phyloP scores from a whole-genome alignment of 2,329 filamentous ascomycete species.

The Ascochyta fabae region DNA sequence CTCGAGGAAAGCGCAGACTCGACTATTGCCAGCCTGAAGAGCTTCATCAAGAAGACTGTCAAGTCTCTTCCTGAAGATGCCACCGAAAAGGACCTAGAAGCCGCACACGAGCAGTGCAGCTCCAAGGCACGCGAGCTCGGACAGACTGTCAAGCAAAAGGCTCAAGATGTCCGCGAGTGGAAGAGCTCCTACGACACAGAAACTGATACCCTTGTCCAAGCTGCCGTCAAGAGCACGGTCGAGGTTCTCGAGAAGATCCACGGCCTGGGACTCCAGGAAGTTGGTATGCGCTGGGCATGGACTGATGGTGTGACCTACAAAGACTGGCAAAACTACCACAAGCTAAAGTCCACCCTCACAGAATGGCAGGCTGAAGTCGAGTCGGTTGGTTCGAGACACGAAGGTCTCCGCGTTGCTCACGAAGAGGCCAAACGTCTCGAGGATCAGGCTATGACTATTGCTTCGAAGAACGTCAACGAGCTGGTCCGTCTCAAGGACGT shows the following conservation, averaged over 20 bases:
- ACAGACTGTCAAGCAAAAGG: conserved; percentile 74
- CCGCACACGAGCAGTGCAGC: conserved; percentile 60
- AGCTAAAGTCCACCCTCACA: conserved; percentile 80
- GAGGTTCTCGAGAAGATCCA: conserved; percentile 82
- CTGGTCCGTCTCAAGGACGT: conserved; percentile 82
- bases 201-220: conserved; percentile 70
- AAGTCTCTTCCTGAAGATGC: conserved; percentile 64
- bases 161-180: conserved; percentile 79
- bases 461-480: conserved; percentile 80
- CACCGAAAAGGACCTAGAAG: conserved; percentile 58
- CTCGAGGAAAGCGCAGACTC: conserved; percentile 71
- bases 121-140: conserved; percentile 70
- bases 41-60: conserved; percentile 65
- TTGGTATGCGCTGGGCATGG: conserved; percentile 93
- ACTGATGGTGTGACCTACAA: conserved; percentile 95
- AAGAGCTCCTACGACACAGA: conserved; percentile 73
- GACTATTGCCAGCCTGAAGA: conserved; percentile 71
- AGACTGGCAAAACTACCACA: conserved; percentile 95
- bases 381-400: conserved; percentile 75
- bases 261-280: conserved; percentile 84
- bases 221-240: conserved; percentile 80
- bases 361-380: conserved; percentile 86
- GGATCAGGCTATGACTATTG: conserved; percentile 78
- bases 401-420: conserved; percentile 72
- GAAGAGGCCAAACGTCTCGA: conserved; percentile 73